Base-by-base conservation (phyloP, 140 eudicot genomes). In the Ambrosia hybrid region DNA sequence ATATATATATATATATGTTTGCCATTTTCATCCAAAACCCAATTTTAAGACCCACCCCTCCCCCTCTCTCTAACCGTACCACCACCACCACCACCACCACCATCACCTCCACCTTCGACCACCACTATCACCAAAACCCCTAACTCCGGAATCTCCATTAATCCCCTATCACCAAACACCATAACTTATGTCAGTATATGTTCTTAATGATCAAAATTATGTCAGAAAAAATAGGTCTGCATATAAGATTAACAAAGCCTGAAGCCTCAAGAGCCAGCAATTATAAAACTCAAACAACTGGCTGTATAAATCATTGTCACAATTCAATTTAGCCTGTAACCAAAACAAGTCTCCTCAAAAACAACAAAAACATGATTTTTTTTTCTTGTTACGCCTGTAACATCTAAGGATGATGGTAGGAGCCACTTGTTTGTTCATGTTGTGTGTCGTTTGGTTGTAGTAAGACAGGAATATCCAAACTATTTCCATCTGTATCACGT, bases 401-500 rank as follows among this genome's bases (percentile, higher is more conserved):
- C 67, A 67, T 57, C 74, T 65, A 83, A 36, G 88, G 95, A 69
- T 84, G 87, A 65, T 72, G 80, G 74, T 81, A 86, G 46, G 93
- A 78, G 79, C 73, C 80, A 0, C 67, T 65, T 46, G 79, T 78
- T 62, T 85, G 91, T 63, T 87, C 88, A 3, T 70, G 83, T 49
- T 81, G 88, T 1, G 79, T 65, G 53, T 83, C 81, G 62, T 65
- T 66, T 4, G 84, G 82, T 52, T 74, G 86, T 51, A 85, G 64
- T 74, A 93, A 87, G 41, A 87, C 98, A 0, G 98, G 88, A n/a
- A 90, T 85, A 65, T 90, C 97, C 12, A 81, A 73, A 73, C 96
- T 88, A 69, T 74, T 80, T 56, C 85, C 81, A 71, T 83, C 87
- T 0, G 82, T 60, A 71, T 89, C 92, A 0, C 84, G 85, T 8